A percentile compares a stretch with the other conserved stretches of the same genome.
These are phyloP conservation scores for Venturia effusa DNA, from an alignment of 2,329 filamentous ascomycete genomes.

Conservation along the genomic window DNA sequence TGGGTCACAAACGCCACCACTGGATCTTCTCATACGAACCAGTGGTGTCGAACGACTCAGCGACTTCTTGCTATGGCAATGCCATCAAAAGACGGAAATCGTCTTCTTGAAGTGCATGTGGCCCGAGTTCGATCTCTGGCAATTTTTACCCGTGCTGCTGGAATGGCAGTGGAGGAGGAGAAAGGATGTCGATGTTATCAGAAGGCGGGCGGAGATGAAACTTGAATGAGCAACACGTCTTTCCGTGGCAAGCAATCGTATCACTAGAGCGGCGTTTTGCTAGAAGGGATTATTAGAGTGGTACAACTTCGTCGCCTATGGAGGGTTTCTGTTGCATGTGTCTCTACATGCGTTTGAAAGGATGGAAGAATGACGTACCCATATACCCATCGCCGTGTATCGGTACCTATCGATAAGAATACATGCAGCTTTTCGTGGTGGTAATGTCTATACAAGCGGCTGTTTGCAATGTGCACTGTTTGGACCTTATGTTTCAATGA, in stretches of 20 bases:
- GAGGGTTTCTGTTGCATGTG: not conserved
- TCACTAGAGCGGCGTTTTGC: not conserved
- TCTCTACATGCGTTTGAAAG: not conserved
- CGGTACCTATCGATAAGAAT: not conserved
- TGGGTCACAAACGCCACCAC: conserved; percentile 60
- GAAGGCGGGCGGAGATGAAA: not conserved
- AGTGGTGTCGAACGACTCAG: conserved; percentile 87
- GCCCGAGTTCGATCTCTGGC: conserved; percentile 92
- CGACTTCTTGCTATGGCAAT: conserved; percentile 99
- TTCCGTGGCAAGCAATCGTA: not conserved
- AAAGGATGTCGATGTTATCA: conserved; percentile 4
- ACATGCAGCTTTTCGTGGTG: too few relatives aligned
- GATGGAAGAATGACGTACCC: not conserved
- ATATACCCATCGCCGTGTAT: conserved; percentile 1
- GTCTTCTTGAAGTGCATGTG: conserved; percentile 87
- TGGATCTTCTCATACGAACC: conserved; percentile 85
- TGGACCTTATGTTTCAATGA: too few relatives aligned
- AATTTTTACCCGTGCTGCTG: conserved; percentile 82
- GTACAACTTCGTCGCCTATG: not conserved
- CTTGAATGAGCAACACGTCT: not conserved
- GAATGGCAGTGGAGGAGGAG: conserved; percentile 64
- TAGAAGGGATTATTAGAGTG: not conserved
- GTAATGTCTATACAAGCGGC: too few relatives aligned
- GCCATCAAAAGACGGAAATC: conserved; percentile 82
- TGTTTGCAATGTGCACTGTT: too few relatives aligned